These are phyloP conservation scores for Neonectria hederae DNA, from an alignment of 2,329 filamentous ascomycete species.

Conservation along the genomic window DNA sequence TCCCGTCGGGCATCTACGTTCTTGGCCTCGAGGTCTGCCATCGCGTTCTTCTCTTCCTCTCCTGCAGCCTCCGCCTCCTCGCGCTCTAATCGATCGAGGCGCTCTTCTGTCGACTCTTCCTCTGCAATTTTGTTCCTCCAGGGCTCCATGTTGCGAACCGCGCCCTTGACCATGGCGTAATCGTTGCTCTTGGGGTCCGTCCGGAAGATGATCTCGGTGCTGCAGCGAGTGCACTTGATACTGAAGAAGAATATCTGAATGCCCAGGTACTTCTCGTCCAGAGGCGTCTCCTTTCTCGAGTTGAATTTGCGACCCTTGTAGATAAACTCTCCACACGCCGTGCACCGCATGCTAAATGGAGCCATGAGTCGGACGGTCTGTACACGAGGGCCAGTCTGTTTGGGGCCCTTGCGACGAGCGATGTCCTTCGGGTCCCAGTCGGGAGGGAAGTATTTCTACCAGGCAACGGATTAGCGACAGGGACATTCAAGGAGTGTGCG, in stretches of 20 bases:
- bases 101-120: slow-evolving; percentile 86
- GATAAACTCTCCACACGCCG: slow-evolving; percentile 76
- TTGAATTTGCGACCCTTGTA: slow-evolving; percentile 97
- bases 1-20: slow-evolving; percentile 91
- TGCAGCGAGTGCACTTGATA: slow-evolving; percentile 88
- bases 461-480: not conserved
- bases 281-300: slow-evolving; percentile 88
- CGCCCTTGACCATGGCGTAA: slow-evolving; percentile 82
- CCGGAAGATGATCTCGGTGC: slow-evolving; percentile 87
- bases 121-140: slow-evolving; percentile 75
- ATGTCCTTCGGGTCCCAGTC: slow-evolving; percentile 93
- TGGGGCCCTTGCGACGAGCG: slow-evolving; percentile 73
- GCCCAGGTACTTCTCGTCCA: slow-evolving; percentile 85
- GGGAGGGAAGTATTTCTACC: slow-evolving; percentile 69
- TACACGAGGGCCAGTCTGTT: slow-evolving; percentile 78
- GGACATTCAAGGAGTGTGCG: not conserved
- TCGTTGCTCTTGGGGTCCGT: slow-evolving; percentile 97
- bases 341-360: slow-evolving; percentile 55
- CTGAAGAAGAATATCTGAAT: slow-evolving; percentile 87
- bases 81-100: slow-evolving; percentile 82
- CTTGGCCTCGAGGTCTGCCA: slow-evolving; percentile 95
- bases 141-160: slow-evolving; percentile 91
- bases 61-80: slow-evolving; percentile 74
- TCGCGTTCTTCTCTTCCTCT: slow-evolving; percentile 82
- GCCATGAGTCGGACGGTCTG: slow-evolving; percentile 89